Conservation (phyloP, 2,329 filamentous ascomycete genomes). For the Alternaria triticina region DNA sequence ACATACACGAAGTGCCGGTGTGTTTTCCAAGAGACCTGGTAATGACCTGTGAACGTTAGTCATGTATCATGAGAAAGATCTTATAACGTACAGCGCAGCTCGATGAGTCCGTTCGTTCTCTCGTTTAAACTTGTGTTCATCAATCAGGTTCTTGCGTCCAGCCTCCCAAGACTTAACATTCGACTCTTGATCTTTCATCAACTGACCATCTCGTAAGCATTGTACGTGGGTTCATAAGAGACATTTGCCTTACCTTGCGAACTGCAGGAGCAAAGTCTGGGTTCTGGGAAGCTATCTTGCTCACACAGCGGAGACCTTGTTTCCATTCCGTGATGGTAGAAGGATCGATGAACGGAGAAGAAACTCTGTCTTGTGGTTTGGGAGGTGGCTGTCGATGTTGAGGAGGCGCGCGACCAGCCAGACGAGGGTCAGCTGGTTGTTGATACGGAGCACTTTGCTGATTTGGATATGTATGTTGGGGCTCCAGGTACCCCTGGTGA, state of each 20-base stretch:
- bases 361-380: slow-evolving; percentile 22
- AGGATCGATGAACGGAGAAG: slow-evolving; percentile 49
- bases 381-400: slow-evolving; percentile 20
- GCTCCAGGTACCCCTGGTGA: slow-evolving; percentile 7
- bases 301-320: slow-evolving; percentile 55
- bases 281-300: slow-evolving; percentile 55
- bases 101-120: slow-evolving; percentile 62
- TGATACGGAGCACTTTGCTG: slow-evolving; percentile 9
- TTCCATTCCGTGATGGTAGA: slow-evolving; percentile 58
- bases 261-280: slow-evolving; percentile 49
- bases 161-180: slow-evolving; percentile 68
- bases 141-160: slow-evolving; percentile 58
- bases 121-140: slow-evolving; percentile 58
- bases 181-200: slow-evolving; percentile 68
- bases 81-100: slow-evolving; percentile 58
- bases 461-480: neutral
- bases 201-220: slow-evolving; percentile 42
- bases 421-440: slow-evolving; percentile 29
- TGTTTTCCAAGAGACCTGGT: slow-evolving; percentile 33
- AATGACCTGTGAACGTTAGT: slow-evolving; percentile 30
- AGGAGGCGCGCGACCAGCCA: slow-evolving; percentile 21
- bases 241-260: slow-evolving; percentile 48
- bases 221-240: neutral
- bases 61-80: too few species aligned
- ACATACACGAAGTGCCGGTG: slow-evolving; percentile 31